These are phyloP conservation scores for Penicillium goetzii DNA, from an alignment of 495 filamentous ascomycete species.

Conservation along the genomic window DNA sequence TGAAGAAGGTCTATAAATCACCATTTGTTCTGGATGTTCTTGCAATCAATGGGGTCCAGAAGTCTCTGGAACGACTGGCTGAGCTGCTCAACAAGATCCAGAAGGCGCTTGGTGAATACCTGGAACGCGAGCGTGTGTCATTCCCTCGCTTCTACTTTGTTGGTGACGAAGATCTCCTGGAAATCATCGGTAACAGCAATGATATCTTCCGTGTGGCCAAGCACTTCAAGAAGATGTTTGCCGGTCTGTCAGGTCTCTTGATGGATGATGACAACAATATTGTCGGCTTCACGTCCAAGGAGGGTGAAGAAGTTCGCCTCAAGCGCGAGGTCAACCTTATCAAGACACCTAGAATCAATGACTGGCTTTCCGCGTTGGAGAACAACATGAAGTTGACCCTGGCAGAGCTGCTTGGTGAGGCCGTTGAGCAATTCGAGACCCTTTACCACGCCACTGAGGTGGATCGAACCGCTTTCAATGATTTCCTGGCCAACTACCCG, in stretches of 20 bases:
- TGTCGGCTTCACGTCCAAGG: conserved; percentile 90
- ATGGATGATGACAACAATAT: conserved; percentile 91
- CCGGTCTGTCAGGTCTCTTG: conserved; percentile 83
- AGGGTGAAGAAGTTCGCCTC: conserved; percentile 86
- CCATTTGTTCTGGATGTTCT: conserved; percentile 94
- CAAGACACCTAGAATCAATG: conserved; percentile 95
- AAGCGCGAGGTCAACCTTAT: conserved; percentile 88
- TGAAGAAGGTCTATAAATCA: conserved; percentile 97
- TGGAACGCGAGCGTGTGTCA: conserved; percentile 93
- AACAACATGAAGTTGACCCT: conserved; percentile 92
- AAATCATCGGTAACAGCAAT: conserved; percentile 99
- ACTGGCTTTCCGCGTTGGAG: conserved; percentile 92
- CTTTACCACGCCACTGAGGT: conserved; percentile 70
- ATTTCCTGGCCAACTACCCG: conserved; percentile 79
- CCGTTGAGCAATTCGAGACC: conserved; percentile 68
- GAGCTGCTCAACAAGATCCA: conserved; percentile 99
- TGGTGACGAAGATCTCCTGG: conserved; percentile 96
- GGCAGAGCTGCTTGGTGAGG: conserved; percentile 86
- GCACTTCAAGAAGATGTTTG: conserved; percentile 99
- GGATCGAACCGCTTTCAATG: conserved; percentile 66
- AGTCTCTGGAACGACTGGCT: conserved; percentile 89
- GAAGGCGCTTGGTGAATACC: conserved; percentile 96
- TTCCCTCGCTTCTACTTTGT: conserved; percentile 99
- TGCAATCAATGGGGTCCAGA: conserved; percentile 91
- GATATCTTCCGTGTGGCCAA: conserved; percentile 94